Evolutionary conservation across 805 yeast genomes (phyloP), one percentile per base, ranked within the genome.

Genomic region (Hanseniaspora singularis): DNA sequence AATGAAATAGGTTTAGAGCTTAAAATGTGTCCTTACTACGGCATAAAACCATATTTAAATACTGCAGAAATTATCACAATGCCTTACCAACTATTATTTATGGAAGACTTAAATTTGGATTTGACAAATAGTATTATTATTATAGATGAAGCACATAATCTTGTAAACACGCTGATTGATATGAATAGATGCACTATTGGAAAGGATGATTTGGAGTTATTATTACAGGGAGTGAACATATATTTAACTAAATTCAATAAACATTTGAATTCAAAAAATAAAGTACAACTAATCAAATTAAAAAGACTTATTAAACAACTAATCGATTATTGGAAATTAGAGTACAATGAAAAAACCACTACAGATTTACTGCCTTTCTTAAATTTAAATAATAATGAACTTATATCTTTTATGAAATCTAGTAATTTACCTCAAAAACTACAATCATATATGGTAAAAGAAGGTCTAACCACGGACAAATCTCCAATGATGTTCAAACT

Each of bases 81-180:
- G 36, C 96, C 97, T 0, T 88, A 88, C 55, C 96, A 87, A 54
- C 66, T 84, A 51, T 60, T 88, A 12, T 52, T 69, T 9, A 64
- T 85, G 0, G 82, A 79, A 51, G 69, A 69, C 11, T 57, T 87
- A 36, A 73, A 74, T 1, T 57, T 88, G 5, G 69, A 77, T 33
- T 55, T 88, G 9, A 70, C 71, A 44, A 72, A 76, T 48, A 70
- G 88, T 1, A 71, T 88, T 2, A 76, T 89, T 0, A 73, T 89
- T 4, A 78, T 88, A 23, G 97, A 88, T 60, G 97, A 88, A 58
- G 96, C 96, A 0, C 97, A 88, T 58, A 88, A 88, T 58, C 64
- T 88, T 36, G 58, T 86, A 24, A 96, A 87, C 53, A 77, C 88
- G 0, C 74, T 88, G 2, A 73, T 79, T 1, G 64, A 81, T 2